A percentile compares a stretch with the other conserved stretches of the same genome.
These are phyloP conservation scores for Phellopilus nigrolimitatus DNA, from an alignment of 1,284 basidiomycete species.

Conservation along the genomic window DNA sequence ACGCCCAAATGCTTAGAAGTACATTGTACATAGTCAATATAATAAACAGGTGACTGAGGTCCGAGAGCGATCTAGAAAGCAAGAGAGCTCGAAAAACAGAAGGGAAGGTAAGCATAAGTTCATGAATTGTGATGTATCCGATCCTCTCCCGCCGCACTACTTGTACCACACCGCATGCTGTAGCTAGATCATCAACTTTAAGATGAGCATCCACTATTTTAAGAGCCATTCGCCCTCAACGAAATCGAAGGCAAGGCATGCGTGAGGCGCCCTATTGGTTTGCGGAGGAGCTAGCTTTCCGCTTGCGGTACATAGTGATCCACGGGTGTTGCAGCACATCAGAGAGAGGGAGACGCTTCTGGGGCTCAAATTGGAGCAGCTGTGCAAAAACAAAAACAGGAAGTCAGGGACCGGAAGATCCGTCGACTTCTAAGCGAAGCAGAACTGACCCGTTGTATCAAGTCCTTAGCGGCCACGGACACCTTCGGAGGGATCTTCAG, in stretches of 20 bases:
- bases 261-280: background rate
- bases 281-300: background rate
- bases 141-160: no score
- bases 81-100: no score
- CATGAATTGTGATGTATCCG: no score
- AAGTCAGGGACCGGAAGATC: slow-evolving; percentile 28
- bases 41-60: no score
- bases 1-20: no score
- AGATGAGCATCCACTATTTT: no score
- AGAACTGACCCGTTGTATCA: slow-evolving; percentile 51
- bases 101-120: no score
- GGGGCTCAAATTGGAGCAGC: slow-evolving; percentile 86
- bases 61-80: no score
- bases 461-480: slow-evolving; percentile 61
- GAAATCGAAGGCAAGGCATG: background rate
- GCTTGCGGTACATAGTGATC: slow-evolving; percentile 73
- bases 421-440: slow-evolving; percentile 11
- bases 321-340: slow-evolving; percentile 90
- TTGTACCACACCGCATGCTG: no score
- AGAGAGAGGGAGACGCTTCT: slow-evolving; percentile 73
- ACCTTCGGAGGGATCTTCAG: slow-evolving; percentile 68
- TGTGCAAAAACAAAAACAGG: slow-evolving; percentile 31
- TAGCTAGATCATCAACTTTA: no score
- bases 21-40: no score
- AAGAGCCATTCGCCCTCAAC: no score